phyloP scores from a whole-genome alignment of 768 basidiomycete species.

The Lactarius vividus region DNA sequence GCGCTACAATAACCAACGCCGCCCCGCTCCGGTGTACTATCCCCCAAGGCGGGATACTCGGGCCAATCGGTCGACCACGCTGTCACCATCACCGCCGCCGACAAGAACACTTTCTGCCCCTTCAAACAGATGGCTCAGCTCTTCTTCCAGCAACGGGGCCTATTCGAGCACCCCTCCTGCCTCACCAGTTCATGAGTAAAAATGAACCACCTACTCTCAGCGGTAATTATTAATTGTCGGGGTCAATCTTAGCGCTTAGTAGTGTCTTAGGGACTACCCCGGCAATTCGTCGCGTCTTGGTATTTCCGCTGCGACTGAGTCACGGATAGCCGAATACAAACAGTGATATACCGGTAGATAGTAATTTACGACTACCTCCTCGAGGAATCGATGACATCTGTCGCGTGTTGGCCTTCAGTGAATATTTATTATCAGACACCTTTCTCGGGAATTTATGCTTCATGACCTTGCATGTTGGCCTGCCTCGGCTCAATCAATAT shows the following conservation, averaged over 20 bases:
- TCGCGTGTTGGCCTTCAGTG: too few relatives aligned
- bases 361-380: neutral
- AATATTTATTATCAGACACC: neutral
- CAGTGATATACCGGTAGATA: neutral
- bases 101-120: neutral
- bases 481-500: too few relatives aligned
- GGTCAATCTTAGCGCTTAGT: neutral
- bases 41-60: neutral
- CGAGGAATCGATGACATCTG: neutral
- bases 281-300: neutral
- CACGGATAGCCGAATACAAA: too few relatives aligned
- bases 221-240: neutral
- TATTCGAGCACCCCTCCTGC: too few relatives aligned
- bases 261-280: neutral
- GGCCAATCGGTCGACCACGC: neutral
- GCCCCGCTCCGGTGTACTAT: neutral
- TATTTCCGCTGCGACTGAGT: neutral
- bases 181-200: too few relatives aligned
- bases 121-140: neutral
- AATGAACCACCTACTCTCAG: too few relatives aligned
- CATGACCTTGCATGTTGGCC: too few relatives aligned
- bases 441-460: neutral
- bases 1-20: neutral
- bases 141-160: too few relatives aligned
- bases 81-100: neutral